These are phyloP conservation scores for Penicillium subrubescens DNA, from an alignment of 495 filamentous ascomycete genomes.

Conservation along the genomic window DNA sequence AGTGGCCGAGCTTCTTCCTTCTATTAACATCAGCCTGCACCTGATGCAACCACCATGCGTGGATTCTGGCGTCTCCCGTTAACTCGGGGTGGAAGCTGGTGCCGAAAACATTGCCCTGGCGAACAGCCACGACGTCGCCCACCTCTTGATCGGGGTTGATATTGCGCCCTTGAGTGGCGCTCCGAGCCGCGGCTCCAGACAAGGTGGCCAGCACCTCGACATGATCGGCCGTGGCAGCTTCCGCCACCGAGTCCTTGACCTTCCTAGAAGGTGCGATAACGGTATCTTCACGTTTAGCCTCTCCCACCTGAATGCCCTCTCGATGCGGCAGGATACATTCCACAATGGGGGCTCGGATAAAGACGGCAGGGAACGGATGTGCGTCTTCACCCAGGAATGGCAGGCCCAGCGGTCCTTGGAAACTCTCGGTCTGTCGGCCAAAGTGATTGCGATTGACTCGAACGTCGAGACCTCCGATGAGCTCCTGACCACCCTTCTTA, in stretches of 20 bases:
- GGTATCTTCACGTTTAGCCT: constrained; percentile 56
- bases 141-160: constrained; percentile 48
- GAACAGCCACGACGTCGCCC: constrained; percentile 88
- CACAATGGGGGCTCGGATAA: constrained; percentile 93
- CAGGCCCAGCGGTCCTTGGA: constrained; percentile 74
- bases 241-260: constrained; percentile 43
- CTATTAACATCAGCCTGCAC: constrained; percentile 52
- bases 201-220: constrained; percentile 55
- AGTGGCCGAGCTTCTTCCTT: constrained; percentile 32
- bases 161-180: constrained; percentile 42
- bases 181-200: constrained; percentile 45
- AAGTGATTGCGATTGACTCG: constrained; percentile 95
- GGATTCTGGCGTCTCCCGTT: constrained; percentile 85
- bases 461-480: constrained; percentile 91
- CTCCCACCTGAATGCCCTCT: constrained; percentile 51
- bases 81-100: constrained; percentile 97
- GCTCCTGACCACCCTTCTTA: constrained; percentile 88
- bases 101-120: constrained; percentile 91
- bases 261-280: constrained; percentile 66
- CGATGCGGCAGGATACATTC: constrained; percentile 72
- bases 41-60: constrained; percentile 88
- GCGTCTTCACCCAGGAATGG: constrained; percentile 63
- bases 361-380: constrained; percentile 76
- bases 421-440: constrained; percentile 91
- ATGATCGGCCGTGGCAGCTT: constrained; percentile 45